These are phyloP conservation scores for Fagus sylvatica DNA, from an alignment of 306 rosid genomes.

Conservation along the genomic window DNA sequence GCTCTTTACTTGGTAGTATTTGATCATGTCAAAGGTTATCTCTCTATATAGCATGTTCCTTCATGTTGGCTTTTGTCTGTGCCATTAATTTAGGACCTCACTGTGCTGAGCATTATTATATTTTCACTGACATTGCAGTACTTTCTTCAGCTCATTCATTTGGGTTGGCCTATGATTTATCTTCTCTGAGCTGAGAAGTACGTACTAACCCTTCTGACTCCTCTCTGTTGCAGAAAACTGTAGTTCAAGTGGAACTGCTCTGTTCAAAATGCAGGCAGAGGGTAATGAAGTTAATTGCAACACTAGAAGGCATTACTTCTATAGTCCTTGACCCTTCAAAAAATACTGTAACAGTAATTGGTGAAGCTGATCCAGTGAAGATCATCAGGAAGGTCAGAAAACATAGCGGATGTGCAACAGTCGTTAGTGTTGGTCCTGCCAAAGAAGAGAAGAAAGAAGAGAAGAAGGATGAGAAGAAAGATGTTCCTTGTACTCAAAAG, in stretches of 20 bases:
- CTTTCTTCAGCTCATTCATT: slow-evolving; percentile 14
- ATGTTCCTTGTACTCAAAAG: slow-evolving; percentile 17
- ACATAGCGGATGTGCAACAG: slow-evolving; percentile 37
- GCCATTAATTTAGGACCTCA: slow-evolving; percentile 29
- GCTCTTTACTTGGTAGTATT: slow-evolving; percentile 11
- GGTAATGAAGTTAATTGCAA: slow-evolving; percentile 55
- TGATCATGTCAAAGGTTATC: slow-evolving; percentile 54
- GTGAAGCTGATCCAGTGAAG: slow-evolving; percentile 59
- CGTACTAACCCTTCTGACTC: slow-evolving; percentile 28
- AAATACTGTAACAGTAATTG: slow-evolving; percentile 47
- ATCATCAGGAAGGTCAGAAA: slow-evolving; percentile 57
- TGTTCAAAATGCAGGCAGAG: slow-evolving; percentile 54
- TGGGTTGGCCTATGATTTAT: slow-evolving; percentile 6
- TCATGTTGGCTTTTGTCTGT: slow-evolving; percentile 9
- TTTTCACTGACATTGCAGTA: slow-evolving; percentile 37
- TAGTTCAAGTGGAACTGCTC: slow-evolving; percentile 49
- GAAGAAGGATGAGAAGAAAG: slow-evolving; percentile 47
- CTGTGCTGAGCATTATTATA: slow-evolving; percentile 12
- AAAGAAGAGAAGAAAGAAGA: slow-evolving; percentile 41
- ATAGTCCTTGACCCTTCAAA: slow-evolving; percentile 47
- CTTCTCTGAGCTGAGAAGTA: slow-evolving; percentile 9
- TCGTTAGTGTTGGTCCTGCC: slow-evolving; percentile 28
- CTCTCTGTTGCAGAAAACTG: slow-evolving; percentile 58
- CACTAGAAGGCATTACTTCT: slow-evolving; percentile 44
- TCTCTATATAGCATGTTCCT: slow-evolving; percentile 1